These are phyloP conservation scores for Hemisphaericaspora nanyangensis DNA, from an alignment of 805 yeast species.

Conservation along the genomic window DNA sequence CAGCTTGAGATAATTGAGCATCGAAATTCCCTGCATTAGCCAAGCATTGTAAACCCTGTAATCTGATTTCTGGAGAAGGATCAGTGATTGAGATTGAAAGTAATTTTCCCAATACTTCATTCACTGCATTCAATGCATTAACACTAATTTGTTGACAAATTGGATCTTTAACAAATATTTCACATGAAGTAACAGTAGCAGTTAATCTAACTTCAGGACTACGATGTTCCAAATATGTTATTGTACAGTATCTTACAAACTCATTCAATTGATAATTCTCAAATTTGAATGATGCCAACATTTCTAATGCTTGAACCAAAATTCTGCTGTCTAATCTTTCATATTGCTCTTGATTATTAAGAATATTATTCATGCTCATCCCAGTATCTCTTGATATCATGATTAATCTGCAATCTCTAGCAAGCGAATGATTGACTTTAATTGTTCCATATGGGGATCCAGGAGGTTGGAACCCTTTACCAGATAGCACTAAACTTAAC, in stretches of 20 bases:
- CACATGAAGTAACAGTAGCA: constrained; percentile 82
- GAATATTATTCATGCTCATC: constrained; percentile 29
- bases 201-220: constrained; percentile 75
- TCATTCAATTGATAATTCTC: constrained; percentile 76
- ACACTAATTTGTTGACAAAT: constrained; percentile 82
- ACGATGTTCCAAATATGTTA: constrained; percentile 79
- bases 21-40: constrained; percentile 66
- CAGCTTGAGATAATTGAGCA: constrained; percentile 91
- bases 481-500: constrained; percentile 73
- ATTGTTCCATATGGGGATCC: constrained; percentile 73
- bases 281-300: constrained; percentile 72
- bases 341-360: constrained; percentile 27
- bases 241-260: constrained; percentile 79
- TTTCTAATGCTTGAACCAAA: constrained; percentile 73
- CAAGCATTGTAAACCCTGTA: constrained; percentile 70
- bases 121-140: constrained; percentile 75
- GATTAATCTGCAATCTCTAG: constrained; percentile 72
- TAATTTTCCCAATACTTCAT: constrained; percentile 77
- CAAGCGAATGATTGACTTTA: constrained; percentile 58
- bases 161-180: constrained; percentile 71
- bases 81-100: constrained; percentile 85
- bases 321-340: constrained; percentile 41
- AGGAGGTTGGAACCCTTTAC: constrained; percentile 76
- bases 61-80: constrained; percentile 78
- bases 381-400: constrained; percentile 71